Percentiles rank a stretch among this genome's conserved stretches.
phyloP scores from a whole-genome alignment of 2,329 filamentous ascomycete genomes.

The Aspergillus hiratsukae region DNA sequence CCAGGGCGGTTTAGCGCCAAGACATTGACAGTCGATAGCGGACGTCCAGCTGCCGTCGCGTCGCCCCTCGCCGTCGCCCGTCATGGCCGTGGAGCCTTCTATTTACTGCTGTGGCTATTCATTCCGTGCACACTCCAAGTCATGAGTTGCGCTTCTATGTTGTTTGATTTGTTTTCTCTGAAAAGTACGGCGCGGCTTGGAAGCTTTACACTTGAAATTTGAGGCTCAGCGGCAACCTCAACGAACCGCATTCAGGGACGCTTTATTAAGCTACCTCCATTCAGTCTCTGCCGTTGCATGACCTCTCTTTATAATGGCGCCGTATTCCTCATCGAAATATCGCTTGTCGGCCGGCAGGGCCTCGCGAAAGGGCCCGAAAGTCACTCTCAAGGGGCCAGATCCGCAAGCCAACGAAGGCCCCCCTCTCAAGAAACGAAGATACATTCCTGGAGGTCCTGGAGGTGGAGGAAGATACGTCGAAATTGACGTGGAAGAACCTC shows the following conservation, averaged over 20 bases:
- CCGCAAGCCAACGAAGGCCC: constrained; percentile 48
- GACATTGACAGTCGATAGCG: constrained; percentile 2
- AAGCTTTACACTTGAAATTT: constrained; percentile 6
- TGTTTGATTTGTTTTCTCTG: constrained; percentile 3
- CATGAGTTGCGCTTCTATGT: constrained; percentile 10
- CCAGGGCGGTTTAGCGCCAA: constrained; percentile 9
- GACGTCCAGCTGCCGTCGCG: constrained; percentile 10
- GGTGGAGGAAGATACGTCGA: constrained; percentile 83
- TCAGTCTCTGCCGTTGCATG: background rate
- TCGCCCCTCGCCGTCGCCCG: constrained; percentile 4
- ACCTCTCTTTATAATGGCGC: constrained; percentile 24
- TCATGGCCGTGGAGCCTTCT: background rate
- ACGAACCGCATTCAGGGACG: constrained; percentile 2
- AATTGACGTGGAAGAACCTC: constrained; percentile 59
- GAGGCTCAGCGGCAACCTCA: constrained; percentile 13
- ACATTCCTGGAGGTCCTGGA: constrained; percentile 80
- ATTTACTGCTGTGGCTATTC: background rate
- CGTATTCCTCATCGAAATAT: constrained; percentile 23
- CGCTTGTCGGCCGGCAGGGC: constrained; percentile 23
- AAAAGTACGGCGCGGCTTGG: constrained; percentile 6
- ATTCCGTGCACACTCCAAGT: background rate
- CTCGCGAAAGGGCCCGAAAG: constrained; percentile 27
- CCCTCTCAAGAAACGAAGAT: constrained; percentile 66
- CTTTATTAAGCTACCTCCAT: background rate
- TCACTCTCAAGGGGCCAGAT: constrained; percentile 28